Conservation (phyloP, 2,329 filamentous ascomycete species). For the Drechslerella coelobrocha region DNA sequence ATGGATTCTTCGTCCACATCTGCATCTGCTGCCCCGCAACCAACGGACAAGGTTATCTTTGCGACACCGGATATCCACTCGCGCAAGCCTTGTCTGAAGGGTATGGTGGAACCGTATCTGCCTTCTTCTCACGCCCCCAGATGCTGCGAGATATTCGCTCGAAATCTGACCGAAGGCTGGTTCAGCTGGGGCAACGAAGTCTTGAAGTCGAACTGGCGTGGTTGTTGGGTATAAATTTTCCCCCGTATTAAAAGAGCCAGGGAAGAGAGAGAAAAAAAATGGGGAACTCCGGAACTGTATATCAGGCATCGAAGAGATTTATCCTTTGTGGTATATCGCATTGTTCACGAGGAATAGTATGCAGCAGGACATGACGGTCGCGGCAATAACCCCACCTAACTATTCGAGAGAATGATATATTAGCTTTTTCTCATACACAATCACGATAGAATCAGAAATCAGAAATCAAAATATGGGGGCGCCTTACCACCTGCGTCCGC, state of each 20-base stretch:
- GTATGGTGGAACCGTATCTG: conserved; percentile 61
- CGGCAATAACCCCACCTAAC: conserved; percentile 29
- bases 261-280: background rate
- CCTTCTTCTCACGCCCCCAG: conserved; percentile 59
- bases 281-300: background rate
- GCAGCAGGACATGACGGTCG: conserved; percentile 42
- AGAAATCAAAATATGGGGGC: background rate
- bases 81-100: conserved; percentile 74
- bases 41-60: conserved; percentile 67
- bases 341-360: conserved; percentile 45
- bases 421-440: conserved; percentile 1
- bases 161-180: conserved; percentile 77
- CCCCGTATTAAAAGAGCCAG: background rate
- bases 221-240: conserved; percentile 62
- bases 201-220: conserved; percentile 70
- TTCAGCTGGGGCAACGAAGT: conserved; percentile 80
- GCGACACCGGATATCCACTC: conserved; percentile 79
- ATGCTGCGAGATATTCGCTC: conserved; percentile 78
- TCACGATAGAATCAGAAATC: background rate
- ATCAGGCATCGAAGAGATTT: background rate
- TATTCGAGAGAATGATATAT: too few relatives aligned
- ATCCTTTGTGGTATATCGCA: conserved; percentile 18
- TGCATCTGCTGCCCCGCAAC: conserved; percentile 53
- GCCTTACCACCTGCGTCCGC: conserved; percentile 79
- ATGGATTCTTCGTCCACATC: background rate